Percentiles rank a stretch among this genome's conserved stretches.
Evolutionary conservation across 2,329 filamentous ascomycete species (phyloP).

Genomic region (Trichoderma oligosporum): DNA sequence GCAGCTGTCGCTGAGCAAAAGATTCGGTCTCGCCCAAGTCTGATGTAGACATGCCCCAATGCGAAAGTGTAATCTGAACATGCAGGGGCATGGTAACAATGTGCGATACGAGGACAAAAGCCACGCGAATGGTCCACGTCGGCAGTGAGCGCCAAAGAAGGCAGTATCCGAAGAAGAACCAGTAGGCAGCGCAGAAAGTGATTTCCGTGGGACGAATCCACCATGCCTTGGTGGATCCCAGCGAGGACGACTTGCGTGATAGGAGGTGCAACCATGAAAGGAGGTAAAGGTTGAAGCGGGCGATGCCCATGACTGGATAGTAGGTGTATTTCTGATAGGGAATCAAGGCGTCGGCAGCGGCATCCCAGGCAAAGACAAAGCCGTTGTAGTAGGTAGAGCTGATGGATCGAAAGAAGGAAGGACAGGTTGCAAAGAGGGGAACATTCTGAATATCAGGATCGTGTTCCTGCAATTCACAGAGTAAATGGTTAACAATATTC

Average conservation of each 20-base stretch:
- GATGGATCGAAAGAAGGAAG: constrained; percentile 69
- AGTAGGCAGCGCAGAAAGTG: constrained; percentile 63
- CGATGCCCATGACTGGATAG: constrained; percentile 75
- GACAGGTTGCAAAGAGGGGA: constrained; percentile 79
- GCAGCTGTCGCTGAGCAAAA: constrained; percentile 85
- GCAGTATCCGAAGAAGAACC: constrained; percentile 82
- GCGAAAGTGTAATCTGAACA: constrained; percentile 84
- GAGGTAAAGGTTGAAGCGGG: constrained; percentile 81
- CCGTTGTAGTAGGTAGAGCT: constrained; percentile 80
- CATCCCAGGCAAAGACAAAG: constrained; percentile 69
- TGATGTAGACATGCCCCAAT: constrained; percentile 90
- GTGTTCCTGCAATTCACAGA: constrained; percentile 63
- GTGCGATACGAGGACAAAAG: constrained; percentile 77
- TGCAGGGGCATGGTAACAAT: constrained; percentile 78
- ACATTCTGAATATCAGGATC: constrained; percentile 93
- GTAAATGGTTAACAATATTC: neutral
- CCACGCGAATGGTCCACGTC: constrained; percentile 57
- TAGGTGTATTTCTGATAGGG: constrained; percentile 78
- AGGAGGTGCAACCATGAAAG: constrained; percentile 66
- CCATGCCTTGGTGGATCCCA: constrained; percentile 67
- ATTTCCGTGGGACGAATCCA: constrained; percentile 44
- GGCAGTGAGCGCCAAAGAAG: constrained; percentile 50
- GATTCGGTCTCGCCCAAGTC: constrained; percentile 81
- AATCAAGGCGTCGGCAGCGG: constrained; percentile 64
- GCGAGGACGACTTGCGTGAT: constrained; percentile 60